Percentiles rank a stretch among this genome's conserved stretches.
phyloP scores from a whole-genome alignment of 2,329 filamentous ascomycete genomes.

The Pseudogymnoascus sp. region DNA sequence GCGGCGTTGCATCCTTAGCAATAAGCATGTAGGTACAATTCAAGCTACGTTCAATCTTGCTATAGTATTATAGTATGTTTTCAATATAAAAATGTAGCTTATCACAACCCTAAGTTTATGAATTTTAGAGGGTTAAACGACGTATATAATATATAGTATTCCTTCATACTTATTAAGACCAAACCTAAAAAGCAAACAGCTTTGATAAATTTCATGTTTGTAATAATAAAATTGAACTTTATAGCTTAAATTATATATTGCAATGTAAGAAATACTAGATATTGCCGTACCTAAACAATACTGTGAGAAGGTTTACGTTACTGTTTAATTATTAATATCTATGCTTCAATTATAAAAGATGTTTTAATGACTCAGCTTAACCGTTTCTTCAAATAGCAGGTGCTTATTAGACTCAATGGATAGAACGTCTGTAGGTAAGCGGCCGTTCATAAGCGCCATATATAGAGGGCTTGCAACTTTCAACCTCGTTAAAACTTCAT shows the following conservation, averaged over 20 bases:
- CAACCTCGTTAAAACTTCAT: slow-evolving; percentile 15
- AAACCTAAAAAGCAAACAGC: neutral
- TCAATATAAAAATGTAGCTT: neutral
- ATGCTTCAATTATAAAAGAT: neutral
- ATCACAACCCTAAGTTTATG: neutral
- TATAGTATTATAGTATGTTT: neutral
- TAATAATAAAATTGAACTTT: neutral
- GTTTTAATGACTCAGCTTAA: slow-evolving; percentile 7
- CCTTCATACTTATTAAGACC: neutral
- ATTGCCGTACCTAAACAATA: neutral
- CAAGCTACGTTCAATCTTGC: neutral
- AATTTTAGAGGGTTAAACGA: neutral
- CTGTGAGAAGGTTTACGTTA: neutral
- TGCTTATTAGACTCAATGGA: slow-evolving; percentile 16
- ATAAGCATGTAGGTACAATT: neutral
- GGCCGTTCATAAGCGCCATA: slow-evolving; percentile 13
- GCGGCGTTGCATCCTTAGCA: neutral
- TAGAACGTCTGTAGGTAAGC: slow-evolving; percentile 14
- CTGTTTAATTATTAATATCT: neutral
- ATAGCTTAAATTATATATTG: neutral
- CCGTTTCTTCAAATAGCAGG: slow-evolving; percentile 16
- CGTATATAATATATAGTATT: neutral
- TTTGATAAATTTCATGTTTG: neutral
- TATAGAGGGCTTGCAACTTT: slow-evolving; percentile 14
- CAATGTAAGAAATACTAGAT: neutral